phyloP scores from a whole-genome alignment of 2,329 filamentous ascomycete genomes.

The Gremmenia infestans region DNA sequence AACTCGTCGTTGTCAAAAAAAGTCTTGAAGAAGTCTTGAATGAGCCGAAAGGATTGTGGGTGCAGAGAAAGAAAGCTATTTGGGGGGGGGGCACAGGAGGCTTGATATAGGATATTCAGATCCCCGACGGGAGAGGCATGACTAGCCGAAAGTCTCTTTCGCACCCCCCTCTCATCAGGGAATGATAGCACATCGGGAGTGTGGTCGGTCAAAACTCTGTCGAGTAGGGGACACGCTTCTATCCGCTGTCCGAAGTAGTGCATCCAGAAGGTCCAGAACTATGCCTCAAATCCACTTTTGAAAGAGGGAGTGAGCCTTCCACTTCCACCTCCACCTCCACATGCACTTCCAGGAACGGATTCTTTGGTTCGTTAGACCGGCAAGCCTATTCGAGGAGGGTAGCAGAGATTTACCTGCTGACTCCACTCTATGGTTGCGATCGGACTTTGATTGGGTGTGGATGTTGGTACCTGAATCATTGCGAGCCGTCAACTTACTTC shows the following conservation, averaged over 20 bases:
- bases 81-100: neutral
- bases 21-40: slow-evolving; percentile 4
- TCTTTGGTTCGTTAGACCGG: neutral
- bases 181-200: neutral
- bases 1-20: slow-evolving; percentile 12
- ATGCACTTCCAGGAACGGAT: no score
- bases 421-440: neutral
- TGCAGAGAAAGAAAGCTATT: slow-evolving; percentile 1
- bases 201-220: neutral
- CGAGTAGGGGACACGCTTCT: neutral
- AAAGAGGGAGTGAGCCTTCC: no score
- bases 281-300: no score
- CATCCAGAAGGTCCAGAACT: no score
- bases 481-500: neutral
- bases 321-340: no score
- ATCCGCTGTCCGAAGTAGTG: neutral
- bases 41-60: slow-evolving; percentile 19
- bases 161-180: no score
- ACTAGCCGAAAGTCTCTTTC: neutral
- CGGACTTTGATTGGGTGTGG: neutral
- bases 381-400: neutral
- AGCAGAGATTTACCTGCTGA: neutral
- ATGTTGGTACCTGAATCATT: neutral
- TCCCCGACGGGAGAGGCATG: neutral
- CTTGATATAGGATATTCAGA: slow-evolving; percentile 6